A percentile compares a stretch with the other conserved stretches of the same genome.
Conservation (phyloP, 495 filamentous ascomycete genomes). For the Trichoderma orchidacearum region DNA sequence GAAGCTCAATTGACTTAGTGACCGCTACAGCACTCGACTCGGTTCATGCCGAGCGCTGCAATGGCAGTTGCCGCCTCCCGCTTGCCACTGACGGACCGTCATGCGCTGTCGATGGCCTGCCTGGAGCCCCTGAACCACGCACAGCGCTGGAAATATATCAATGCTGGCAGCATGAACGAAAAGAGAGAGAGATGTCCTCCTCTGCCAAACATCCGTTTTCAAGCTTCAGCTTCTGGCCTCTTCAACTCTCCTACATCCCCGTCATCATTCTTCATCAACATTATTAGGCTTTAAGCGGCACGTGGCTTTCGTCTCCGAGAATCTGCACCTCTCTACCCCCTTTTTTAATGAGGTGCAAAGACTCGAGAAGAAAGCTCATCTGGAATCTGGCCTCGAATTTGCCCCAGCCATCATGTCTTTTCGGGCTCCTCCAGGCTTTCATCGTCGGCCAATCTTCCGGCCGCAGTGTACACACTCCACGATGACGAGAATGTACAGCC, state of each 20-base stretch:
- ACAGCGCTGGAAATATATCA: not conserved
- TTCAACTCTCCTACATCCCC: not conserved
- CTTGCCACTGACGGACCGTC: not conserved
- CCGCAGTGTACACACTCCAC: conserved; percentile 43
- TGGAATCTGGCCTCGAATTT: no score
- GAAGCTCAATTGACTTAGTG: no score
- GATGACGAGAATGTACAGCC: conserved; percentile 41
- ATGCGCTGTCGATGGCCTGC: not conserved
- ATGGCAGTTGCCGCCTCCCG: not conserved
- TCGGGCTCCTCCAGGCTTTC: conserved; percentile 3
- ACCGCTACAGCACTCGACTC: not conserved
- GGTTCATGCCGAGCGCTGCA: not conserved
- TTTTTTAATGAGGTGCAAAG: not conserved
- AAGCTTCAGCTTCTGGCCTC: not conserved
- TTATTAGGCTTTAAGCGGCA: not conserved
- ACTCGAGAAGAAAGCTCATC: no score
- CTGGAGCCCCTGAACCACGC: not conserved
- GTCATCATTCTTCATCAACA: not conserved
- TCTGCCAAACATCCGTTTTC: not conserved
- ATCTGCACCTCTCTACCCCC: not conserved
- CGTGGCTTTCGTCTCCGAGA: not conserved
- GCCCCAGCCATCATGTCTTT: not conserved
- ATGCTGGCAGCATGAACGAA: no score
- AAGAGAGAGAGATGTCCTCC: not conserved
- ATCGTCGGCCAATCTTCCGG: conserved; percentile 7